Base-by-base conservation (phyloP, 1,139 yeast species). In the Geotrichum australiense region DNA sequence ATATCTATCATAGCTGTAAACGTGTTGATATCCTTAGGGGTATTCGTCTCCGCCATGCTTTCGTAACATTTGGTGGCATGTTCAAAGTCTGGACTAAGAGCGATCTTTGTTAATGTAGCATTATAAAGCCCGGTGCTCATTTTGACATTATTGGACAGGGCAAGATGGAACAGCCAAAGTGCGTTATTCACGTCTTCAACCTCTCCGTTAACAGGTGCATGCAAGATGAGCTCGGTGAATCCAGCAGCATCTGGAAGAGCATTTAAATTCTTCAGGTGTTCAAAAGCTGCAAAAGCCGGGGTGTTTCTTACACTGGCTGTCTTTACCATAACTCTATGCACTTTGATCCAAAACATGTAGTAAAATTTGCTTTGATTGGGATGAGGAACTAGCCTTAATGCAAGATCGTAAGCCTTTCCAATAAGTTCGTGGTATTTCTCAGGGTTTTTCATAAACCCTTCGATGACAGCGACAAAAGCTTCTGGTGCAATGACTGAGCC, bases 1-100 rank as follows among this genome's bases (percentile, higher is more conserved):
- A 68, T 68, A 37, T 59, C 55, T 40, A 68, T 63, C 59, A 67
- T 59, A 11, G 66, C 61, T 14, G 69, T 70, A 44, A 63, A 66
- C 1, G 70, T 65, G 21, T 63, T 57, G 25, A 57, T 56, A 15
- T 53, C 53, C 43, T 58, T 56, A 35, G 50, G 50, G 39, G 62
- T 51, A 8, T 54, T 55, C n/a, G 47, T 43, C 11, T 32, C 41
- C 3, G 53, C 58, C 69, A 66, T 66, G 37, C 62, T 64, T 5
- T 53, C 46, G 40, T 61, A 61, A 28, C 57, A 41, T 10, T 40
- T 38, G 36, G 57, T 42, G 5, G 66, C 66, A 37, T 64, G 68
- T 12, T 52, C 50, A 24, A 61, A 47, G 19, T 64, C 54, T 5
- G 66, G 53, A 4, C 66, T 66, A 45, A 60, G 61, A 26, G 69